Percentiles rank a stretch among this genome's conserved stretches.
Evolutionary conservation across 805 yeast species (phyloP).

Genomic region (Pichia thaimueangensis): DNA sequence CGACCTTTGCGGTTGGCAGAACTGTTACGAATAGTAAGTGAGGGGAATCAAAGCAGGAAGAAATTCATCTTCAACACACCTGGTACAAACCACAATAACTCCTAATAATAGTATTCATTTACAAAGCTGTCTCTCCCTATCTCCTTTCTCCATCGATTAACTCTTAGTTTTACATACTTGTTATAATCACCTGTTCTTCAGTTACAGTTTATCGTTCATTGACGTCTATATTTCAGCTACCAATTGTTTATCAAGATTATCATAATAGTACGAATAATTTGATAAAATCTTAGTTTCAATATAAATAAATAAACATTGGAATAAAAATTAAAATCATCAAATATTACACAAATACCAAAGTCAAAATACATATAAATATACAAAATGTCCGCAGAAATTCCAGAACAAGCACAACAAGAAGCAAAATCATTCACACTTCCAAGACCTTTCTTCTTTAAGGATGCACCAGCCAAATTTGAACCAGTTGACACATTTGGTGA

Average conservation of each 20-base stretch:
- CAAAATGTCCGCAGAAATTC: not conserved
- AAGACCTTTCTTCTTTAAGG: slow-evolving; percentile 26
- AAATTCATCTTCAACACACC: too few relatives aligned
- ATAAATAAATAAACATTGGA: too few relatives aligned
- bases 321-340: not conserved
- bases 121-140: too few relatives aligned
- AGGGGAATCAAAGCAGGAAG: slow-evolving; percentile 1
- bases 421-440: slow-evolving; percentile 20
- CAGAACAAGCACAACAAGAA: slow-evolving; percentile 6
- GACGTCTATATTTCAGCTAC: not conserved
- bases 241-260: too few relatives aligned
- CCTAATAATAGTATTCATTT: too few relatives aligned
- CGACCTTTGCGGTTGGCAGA: too few relatives aligned
- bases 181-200: too few relatives aligned
- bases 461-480: slow-evolving; percentile 13
- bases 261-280: too few relatives aligned
- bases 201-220: not conserved
- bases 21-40: not conserved
- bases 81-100: too few relatives aligned
- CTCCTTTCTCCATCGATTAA: too few relatives aligned
- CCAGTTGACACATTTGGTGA: slow-evolving; percentile 30
- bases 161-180: too few relatives aligned
- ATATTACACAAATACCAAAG: slow-evolving; percentile 1
- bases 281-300: too few relatives aligned
- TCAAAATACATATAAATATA: not conserved